phyloP scores from a whole-genome alignment of 2,329 filamentous ascomycete species.

The Diaporthe batatas region DNA sequence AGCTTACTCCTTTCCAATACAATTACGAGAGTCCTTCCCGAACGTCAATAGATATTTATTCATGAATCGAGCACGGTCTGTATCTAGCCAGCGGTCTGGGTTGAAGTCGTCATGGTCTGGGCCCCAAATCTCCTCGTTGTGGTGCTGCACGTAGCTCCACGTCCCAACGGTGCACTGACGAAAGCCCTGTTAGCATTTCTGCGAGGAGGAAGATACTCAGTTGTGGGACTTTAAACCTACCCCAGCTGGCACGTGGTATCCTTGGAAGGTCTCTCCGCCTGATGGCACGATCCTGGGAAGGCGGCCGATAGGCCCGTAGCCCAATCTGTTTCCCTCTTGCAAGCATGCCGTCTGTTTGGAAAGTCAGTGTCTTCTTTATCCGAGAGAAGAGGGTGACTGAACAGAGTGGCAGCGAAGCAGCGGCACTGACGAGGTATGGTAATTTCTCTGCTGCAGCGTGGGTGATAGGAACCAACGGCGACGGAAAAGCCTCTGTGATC shows the following conservation, averaged over 20 bases:
- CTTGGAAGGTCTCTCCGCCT: constrained; percentile 6
- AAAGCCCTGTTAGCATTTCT: neutral
- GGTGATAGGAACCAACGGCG: constrained; percentile 2
- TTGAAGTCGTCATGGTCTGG: constrained; percentile 1
- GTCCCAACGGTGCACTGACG: constrained; percentile 4
- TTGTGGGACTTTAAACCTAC: neutral
- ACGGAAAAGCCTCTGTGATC: neutral
- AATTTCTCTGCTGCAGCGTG: neutral
- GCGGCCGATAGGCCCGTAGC: constrained; percentile 6
- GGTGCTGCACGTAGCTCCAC: constrained; percentile 14
- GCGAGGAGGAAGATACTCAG: neutral
- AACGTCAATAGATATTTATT: constrained; percentile 2
- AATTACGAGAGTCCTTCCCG: neutral
- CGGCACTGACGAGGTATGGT: constrained; percentile 1
- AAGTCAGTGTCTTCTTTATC: neutral
- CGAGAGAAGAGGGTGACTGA: neutral
- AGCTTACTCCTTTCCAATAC: constrained; percentile 5
- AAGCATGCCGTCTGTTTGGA: neutral
- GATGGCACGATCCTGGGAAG: constrained; percentile 3
- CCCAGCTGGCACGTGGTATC: constrained; percentile 1
- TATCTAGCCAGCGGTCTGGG: constrained; percentile 10
- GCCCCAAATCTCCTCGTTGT: constrained; percentile 4
- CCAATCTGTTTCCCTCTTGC: constrained; percentile 6
- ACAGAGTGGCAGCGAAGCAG: neutral
- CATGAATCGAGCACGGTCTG: constrained; percentile 1